phyloP scores from a whole-genome alignment of 2,329 filamentous ascomycete genomes.

The Botryosphaeria dothidea region DNA sequence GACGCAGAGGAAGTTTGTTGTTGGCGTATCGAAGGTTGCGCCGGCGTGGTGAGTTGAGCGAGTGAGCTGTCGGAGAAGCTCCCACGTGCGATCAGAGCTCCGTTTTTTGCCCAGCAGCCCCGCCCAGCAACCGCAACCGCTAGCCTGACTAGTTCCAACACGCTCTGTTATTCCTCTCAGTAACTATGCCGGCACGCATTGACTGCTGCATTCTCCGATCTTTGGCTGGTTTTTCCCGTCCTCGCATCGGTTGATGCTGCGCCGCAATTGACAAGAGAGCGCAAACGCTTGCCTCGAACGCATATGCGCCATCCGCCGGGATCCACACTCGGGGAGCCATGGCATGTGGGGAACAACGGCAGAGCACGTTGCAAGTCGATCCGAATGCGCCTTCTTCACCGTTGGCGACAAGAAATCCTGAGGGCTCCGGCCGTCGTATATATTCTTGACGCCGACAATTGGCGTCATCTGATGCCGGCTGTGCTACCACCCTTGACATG shows the following conservation, averaged over 20 bases:
- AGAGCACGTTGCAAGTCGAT: conserved; percentile 1
- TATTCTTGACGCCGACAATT: not conserved
- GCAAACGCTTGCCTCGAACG: not conserved
- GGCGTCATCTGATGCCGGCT: not conserved
- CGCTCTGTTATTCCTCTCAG: too few relatives aligned
- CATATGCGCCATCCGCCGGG: not conserved
- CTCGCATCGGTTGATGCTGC: not conserved
- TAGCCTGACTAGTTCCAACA: not conserved
- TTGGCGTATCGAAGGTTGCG: not conserved
- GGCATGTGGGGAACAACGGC: not conserved
- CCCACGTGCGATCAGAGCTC: conserved; percentile 16
- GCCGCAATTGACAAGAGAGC: not conserved
- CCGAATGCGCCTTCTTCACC: not conserved
- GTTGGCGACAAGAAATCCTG: not conserved
- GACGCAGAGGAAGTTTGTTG: not conserved
- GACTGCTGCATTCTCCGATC: not conserved
- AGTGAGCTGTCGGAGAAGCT: conserved; percentile 10
- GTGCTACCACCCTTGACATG: not conserved
- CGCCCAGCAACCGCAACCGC: not conserved
- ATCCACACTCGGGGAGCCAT: not conserved
- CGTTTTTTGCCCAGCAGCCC: not conserved
- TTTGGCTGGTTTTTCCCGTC: not conserved
- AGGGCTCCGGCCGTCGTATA: not conserved
- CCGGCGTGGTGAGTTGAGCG: not conserved
- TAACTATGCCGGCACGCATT: not conserved